Percentiles rank a stretch among this genome's conserved stretches.
phyloP scores from a whole-genome alignment of 805 yeast genomes.

The Tetrapisispora fleetii region DNA sequence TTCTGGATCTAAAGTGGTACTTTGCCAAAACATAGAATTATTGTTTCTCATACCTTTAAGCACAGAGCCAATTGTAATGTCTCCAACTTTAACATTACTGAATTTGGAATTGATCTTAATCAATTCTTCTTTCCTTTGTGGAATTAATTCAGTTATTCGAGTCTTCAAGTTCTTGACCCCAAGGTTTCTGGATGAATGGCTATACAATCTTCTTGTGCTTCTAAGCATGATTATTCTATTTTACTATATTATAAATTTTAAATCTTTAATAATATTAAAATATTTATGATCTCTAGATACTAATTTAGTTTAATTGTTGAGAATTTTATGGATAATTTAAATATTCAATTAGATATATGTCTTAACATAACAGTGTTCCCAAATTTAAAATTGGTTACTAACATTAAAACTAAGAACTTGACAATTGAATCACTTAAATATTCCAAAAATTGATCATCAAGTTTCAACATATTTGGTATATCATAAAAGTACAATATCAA shows the following conservation, averaged over 20 bases:
- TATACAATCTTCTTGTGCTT: neutral
- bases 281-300: no score
- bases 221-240: neutral
- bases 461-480: neutral
- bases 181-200: neutral
- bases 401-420: no score
- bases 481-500: neutral
- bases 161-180: slow-evolving; percentile 12
- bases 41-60: slow-evolving; percentile 77
- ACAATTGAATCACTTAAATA: no score
- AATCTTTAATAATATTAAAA: no score
- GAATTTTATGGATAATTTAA: no score
- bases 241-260: no score
- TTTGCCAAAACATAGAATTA: slow-evolving; percentile 69
- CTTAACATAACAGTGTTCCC: no score
- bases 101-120: slow-evolving; percentile 32
- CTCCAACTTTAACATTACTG: slow-evolving; percentile 34
- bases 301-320: no score
- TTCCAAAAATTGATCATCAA: no score
- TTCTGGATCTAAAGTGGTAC: slow-evolving; percentile 65
- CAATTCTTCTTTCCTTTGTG: slow-evolving; percentile 34
- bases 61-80: slow-evolving; percentile 35
- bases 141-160: slow-evolving; percentile 29
- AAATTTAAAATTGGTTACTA: no score
- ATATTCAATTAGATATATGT: no score